A percentile compares a stretch with the other conserved stretches of the same genome.
Conservation (phyloP, 2,329 filamentous ascomycete genomes). For the Didymella pinodella region DNA sequence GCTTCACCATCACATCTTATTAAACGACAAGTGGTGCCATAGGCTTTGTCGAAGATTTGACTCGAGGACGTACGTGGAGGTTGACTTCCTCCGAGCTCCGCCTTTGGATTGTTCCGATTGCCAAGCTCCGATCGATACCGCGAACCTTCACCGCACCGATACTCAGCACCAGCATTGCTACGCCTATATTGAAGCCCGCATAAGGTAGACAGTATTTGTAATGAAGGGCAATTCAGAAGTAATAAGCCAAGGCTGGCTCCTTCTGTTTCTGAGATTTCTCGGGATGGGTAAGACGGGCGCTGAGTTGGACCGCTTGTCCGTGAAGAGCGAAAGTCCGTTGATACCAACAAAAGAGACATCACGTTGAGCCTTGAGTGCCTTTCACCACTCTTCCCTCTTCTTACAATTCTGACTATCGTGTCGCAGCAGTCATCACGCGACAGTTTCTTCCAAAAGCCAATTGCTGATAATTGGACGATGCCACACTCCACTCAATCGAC, state of each 20-base stretch:
- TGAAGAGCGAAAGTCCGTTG: neutral
- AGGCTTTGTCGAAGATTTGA: neutral
- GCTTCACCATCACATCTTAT: neutral
- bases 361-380: neutral
- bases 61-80: neutral
- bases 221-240: accelerated
- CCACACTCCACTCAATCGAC: neutral
- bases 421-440: neutral
- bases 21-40: neutral
- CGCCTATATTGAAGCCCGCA: too few relatives aligned
- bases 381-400: neutral
- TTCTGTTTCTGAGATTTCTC: too few relatives aligned
- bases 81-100: neutral
- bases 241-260: neutral
- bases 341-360: neutral
- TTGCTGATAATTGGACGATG: neutral
- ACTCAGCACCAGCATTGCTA: neutral
- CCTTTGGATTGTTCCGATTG: neutral
- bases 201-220: neutral
- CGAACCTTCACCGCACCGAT: neutral
- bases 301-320: neutral
- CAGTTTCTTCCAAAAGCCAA: neutral
- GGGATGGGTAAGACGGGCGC: neutral
- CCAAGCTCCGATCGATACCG: neutral
- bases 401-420: neutral